Base-by-base conservation (phyloP, 345 rosid genomes). In the Orychophragmus violaceus region DNA sequence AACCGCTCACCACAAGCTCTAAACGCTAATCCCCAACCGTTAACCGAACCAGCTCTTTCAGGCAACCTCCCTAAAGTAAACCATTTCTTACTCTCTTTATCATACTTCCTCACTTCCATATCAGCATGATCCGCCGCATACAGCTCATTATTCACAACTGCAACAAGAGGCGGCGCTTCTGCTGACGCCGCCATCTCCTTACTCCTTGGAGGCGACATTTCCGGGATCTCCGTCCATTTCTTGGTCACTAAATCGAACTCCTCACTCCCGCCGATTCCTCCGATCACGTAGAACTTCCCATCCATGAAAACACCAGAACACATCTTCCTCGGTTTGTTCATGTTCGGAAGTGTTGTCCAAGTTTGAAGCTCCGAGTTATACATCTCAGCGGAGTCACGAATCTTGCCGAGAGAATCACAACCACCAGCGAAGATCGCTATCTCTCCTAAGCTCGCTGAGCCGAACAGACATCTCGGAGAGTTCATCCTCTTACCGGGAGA, bases 21-120 rank as follows among this genome's bases (percentile, higher is more conserved):
- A 74, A 93, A 93, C n/a, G 91, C 98, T 5, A 93, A 18, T 9
- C 98, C 98, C 98, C 97, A 93, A 16, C 97, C 97, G 6, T 85
- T 80, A 77, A 75, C 69, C 1, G 96, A 86, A 37, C 16, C 70
- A 29, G 83, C 85, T 53, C 42, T 56, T 6, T 72, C 84, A 0
- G 98, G 97, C 66, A 93, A 62, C 23, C 75, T 58, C 62, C 96
- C 98, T 2, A 85, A 46, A 0, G 78, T 69, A 29, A 32, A 39
- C 98, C 98, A 90, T 10, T 33, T 46, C 61, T 82, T 90, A 27
- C 35, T 78, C 59, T 24, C 71, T 35, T 85, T 93, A 37, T 87
- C 81, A 60, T 85, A 93, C 67, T 84, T 90, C 72, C 78, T 74
- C 21, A 93, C 80, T 46, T 70, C 86, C 77, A 60, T 56, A 5